Base-by-base conservation (phyloP, 257 asterid genomes). In the Solanum sitiens region DNA sequence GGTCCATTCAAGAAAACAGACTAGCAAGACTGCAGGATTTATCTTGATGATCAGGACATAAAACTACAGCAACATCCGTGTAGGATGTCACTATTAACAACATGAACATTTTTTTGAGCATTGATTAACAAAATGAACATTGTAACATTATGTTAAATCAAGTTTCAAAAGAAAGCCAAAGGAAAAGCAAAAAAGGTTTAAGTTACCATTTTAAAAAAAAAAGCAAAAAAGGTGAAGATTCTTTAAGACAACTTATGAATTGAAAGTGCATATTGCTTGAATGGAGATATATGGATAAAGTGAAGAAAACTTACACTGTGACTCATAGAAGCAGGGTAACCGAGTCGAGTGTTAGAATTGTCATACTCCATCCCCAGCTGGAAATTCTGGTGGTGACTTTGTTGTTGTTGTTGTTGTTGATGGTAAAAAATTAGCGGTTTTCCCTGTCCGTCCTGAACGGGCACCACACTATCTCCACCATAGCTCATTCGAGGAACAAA, bases 401-500 rank as follows among this genome's bases (percentile, higher is more conserved):
- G 90, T 32, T 87, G 89, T 11, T 61, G 27, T 61, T 61, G 61
- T 50, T 50, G 61, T 7, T 67, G 75, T 2, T 56, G 65, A 11
- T 56, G 68, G 45, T 82, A 50, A 20, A 47, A 63, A 30, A 82
- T 18, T 20, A 32, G 39, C 32, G 44, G 27, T 50, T 83, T 84
- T 25, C 71, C 91, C 16, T 88, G 90, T 8, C 87, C 83, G 30
- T 68, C 44, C 85, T 90, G 92, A 65, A 87, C 84, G 0, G 98
- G 95, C 77, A 94, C 95, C 39, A 90, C 90, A 27, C 94, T 90
- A n/a, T 91, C 98, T 9, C 92, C 91, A 1, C 89, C 95, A 10
- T 88, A 89, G 65, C 89, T 88, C 89, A 90, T 93, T 39, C 89
- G 92, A 83, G 91, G 89, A 86, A 90, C 92, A 27, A 85, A 42